These are phyloP conservation scores for Helianthus annuus DNA, from an alignment of 129 eudicot species.

Conservation along the genomic window HanXRQr2.0-SUNRISE NC_035439.2:3996097-3996596, in stretches of 20 bases:
- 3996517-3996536: constrained; percentile 21
- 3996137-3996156: constrained; percentile 55
- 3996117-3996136: constrained; percentile 50
- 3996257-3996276: constrained; percentile 8
- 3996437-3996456: constrained; percentile 39
- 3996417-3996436: constrained; percentile 35
- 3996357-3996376: neutral
- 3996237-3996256: constrained; percentile 9
- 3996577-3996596: constrained; percentile 29
- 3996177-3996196: constrained; percentile 38
- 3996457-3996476: constrained; percentile 29
- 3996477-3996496: constrained; percentile 30
- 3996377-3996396: constrained; percentile 39
- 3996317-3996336: constrained; percentile 23
- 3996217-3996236: constrained; percentile 41
- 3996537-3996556: neutral
- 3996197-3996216: too few relatives aligned
- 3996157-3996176: constrained; percentile 34
- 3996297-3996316: constrained; percentile 21
- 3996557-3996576: neutral
- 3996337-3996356: constrained; percentile 26
- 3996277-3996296: neutral
- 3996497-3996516: constrained; percentile 29
- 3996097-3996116: constrained; percentile 57
- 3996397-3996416: constrained; percentile 36